phyloP scores from a whole-genome alignment of 345 rosid species.

The Raphanus raphanistrum region DNA sequence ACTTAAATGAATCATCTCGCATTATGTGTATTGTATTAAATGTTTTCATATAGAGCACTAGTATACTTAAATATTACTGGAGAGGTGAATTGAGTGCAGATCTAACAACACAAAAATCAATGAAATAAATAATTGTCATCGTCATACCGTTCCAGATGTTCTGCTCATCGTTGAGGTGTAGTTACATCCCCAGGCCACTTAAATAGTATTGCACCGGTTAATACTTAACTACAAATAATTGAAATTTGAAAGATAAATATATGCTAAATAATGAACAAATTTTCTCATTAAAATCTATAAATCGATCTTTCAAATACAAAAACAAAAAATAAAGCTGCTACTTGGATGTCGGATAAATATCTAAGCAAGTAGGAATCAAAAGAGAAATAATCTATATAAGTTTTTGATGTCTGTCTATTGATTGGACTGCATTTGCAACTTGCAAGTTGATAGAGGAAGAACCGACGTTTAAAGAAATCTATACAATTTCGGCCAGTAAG shows the following conservation, averaged over 20 bases:
- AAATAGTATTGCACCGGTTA: background rate
- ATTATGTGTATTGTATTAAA: background rate
- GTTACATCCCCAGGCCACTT: background rate
- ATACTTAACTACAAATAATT: background rate
- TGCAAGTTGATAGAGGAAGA: constrained; percentile 19
- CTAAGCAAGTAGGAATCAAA: constrained; percentile 19
- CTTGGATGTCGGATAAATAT: constrained; percentile 10
- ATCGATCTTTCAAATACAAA: no score
- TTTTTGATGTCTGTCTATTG: constrained; percentile 12
- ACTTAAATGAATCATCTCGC: background rate
- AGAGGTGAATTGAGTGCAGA: background rate
- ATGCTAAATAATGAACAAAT: background rate
- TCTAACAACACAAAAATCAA: background rate
- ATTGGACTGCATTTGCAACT: constrained; percentile 32
- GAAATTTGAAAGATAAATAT: background rate
- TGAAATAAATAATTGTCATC: background rate
- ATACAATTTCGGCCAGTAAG: constrained; percentile 6
- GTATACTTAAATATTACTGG: background rate
- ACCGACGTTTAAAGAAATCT: background rate
- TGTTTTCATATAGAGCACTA: background rate
- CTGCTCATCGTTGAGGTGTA: background rate
- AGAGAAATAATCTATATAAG: constrained; percentile 8
- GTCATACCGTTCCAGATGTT: constrained; percentile 10
- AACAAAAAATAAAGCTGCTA: constrained; percentile 18
- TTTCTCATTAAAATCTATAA: no score